Conservation (phyloP, 352 stramenopile species). For the Globisporangium mamillatum region DNA sequence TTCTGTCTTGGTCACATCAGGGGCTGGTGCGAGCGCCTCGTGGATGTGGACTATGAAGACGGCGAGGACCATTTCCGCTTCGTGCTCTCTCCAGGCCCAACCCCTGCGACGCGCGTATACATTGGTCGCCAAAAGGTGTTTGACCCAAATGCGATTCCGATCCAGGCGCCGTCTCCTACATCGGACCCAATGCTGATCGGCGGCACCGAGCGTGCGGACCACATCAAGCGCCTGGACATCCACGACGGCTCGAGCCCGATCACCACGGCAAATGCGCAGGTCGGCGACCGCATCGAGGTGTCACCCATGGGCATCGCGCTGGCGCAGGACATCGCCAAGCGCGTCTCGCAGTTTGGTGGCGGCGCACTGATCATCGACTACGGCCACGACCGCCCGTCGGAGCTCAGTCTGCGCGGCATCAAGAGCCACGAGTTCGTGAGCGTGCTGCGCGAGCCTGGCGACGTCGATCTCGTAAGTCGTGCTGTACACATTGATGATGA, state of each 20-base stretch:
- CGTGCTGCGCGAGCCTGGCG: slow-evolving; percentile 87
- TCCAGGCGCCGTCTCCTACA: slow-evolving; percentile 21
- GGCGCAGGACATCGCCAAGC: slow-evolving; percentile 90
- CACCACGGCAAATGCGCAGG: slow-evolving; percentile 45
- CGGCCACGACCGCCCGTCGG: slow-evolving; percentile 87
- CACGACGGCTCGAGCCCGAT: slow-evolving; percentile 40
- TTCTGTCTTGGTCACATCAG: background rate
- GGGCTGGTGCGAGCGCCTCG: slow-evolving; percentile 92
- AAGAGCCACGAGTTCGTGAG: slow-evolving; percentile 94
- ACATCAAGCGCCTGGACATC: slow-evolving; percentile 55
- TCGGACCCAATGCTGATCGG: background rate
- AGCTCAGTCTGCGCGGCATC: slow-evolving; percentile 92
- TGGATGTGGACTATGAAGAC: slow-evolving; percentile 89
- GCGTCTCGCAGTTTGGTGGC: slow-evolving; percentile 81
- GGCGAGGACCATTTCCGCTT: slow-evolving; percentile 89
- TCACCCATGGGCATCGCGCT: slow-evolving; percentile 91
- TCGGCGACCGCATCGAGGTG: slow-evolving; percentile 92
- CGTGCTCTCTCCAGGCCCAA: slow-evolving; percentile 91
- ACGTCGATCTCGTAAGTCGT: slow-evolving; percentile 86
- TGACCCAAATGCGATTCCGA: slow-evolving; percentile 38
- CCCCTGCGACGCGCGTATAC: slow-evolving; percentile 88
- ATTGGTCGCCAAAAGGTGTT: slow-evolving; percentile 82
- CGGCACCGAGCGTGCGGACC: slow-evolving; percentile 13
- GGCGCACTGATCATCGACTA: slow-evolving; percentile 95
- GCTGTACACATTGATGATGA: slow-evolving; percentile 29